Percentiles rank a stretch among this genome's conserved stretches.
phyloP scores from a whole-genome alignment of 495 filamentous ascomycete species.

The Neohortaea acidophila region DNA sequence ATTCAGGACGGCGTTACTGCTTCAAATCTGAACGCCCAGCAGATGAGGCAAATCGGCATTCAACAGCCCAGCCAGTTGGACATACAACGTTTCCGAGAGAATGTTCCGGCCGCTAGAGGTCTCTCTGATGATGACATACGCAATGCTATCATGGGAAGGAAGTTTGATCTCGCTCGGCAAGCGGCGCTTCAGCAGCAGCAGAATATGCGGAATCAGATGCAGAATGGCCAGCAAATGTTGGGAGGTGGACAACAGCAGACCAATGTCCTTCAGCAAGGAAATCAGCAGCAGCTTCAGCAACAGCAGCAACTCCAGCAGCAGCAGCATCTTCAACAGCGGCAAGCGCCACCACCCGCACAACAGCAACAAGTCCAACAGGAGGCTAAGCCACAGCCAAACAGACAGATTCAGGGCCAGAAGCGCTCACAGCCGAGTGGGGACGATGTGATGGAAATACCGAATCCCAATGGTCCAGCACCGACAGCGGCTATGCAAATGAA shows the following conservation, averaged over 20 bases:
- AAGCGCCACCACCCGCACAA: slow-evolving; percentile 2
- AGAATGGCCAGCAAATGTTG: slow-evolving; percentile 10
- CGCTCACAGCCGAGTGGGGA: slow-evolving; percentile 42
- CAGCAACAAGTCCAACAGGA: slow-evolving; percentile 12
- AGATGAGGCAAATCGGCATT: not conserved
- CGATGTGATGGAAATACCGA: slow-evolving; percentile 43
- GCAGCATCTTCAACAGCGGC: slow-evolving; percentile 15
- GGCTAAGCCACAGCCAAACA: slow-evolving; percentile 12
- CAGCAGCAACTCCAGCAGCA: slow-evolving; percentile 21
- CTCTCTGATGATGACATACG: slow-evolving; percentile 42
- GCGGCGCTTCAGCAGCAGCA: slow-evolving; percentile 19
- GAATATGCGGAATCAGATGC: slow-evolving; percentile 23
- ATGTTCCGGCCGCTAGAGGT: slow-evolving; percentile 23
- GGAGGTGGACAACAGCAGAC: slow-evolving; percentile 7
- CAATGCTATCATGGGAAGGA: slow-evolving; percentile 25
- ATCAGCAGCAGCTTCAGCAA: slow-evolving; percentile 20
- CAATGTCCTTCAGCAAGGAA: slow-evolving; percentile 13
- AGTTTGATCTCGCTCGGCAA: slow-evolving; percentile 11
- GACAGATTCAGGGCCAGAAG: slow-evolving; percentile 22
- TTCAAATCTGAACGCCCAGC: slow-evolving; percentile 7
- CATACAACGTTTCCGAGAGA: slow-evolving; percentile 13
- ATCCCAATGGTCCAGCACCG: slow-evolving; percentile 30
- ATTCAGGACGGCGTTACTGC: slow-evolving; percentile 1
- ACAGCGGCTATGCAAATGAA: slow-evolving; percentile 24
- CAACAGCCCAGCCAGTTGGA: slow-evolving; percentile 17